These are phyloP conservation scores for Alternaria viburni DNA, from an alignment of 2,329 filamentous ascomycete genomes.

Conservation along the genomic window DNA sequence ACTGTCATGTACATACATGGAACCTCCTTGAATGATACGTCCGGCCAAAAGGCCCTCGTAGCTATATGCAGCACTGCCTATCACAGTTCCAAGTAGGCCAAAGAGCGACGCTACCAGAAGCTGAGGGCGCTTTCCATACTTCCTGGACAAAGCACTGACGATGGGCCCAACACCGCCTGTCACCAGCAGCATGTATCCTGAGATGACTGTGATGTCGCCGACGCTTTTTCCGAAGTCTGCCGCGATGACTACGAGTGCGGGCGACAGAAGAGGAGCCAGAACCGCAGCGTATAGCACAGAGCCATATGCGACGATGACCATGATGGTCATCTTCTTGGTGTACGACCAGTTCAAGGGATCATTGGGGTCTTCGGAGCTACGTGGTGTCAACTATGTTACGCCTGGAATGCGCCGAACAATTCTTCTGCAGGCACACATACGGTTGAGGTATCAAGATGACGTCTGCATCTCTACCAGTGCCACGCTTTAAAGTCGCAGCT, in stretches of 20 bases:
- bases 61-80: slow-evolving; percentile 33
- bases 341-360: slow-evolving; percentile 46
- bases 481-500: slow-evolving; percentile 38
- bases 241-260: slow-evolving; percentile 43
- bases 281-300: slow-evolving; percentile 44
- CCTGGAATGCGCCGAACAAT: neutral
- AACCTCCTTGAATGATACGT: slow-evolving; percentile 43
- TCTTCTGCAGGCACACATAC: slow-evolving; percentile 38
- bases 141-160: slow-evolving; percentile 39
- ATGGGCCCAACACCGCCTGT: slow-evolving; percentile 43
- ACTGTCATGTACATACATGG: neutral
- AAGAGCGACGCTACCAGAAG: slow-evolving; percentile 41
- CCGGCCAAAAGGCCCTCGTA: slow-evolving; percentile 42
- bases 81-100: slow-evolving; percentile 37
- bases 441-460: slow-evolving; percentile 45
- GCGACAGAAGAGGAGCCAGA: slow-evolving; percentile 43
- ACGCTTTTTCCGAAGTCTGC: slow-evolving; percentile 34
- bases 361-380: slow-evolving; percentile 38
- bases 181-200: slow-evolving; percentile 48
- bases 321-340: slow-evolving; percentile 42
- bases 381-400: slow-evolving; percentile 49
- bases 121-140: slow-evolving; percentile 42
- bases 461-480: slow-evolving; percentile 40
- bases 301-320: slow-evolving; percentile 42
- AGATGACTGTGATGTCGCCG: slow-evolving; percentile 45